Base-by-base conservation (phyloP, 2,329 filamentous ascomycete species). In the Dryadomyces quercus-mongolicae region DNA sequence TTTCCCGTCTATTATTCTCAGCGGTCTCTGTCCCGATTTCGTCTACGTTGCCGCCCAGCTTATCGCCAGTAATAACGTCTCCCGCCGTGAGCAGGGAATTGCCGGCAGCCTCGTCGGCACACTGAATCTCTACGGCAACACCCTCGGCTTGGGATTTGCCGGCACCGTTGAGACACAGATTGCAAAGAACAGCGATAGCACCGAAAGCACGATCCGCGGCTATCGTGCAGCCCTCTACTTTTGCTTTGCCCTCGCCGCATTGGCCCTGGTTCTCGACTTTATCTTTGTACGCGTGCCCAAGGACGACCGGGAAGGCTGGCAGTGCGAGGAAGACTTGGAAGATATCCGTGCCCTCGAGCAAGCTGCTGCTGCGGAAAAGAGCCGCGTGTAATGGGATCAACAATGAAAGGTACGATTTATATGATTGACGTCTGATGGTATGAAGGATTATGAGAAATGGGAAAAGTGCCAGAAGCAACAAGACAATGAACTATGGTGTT, bases 51-150 rank as follows among this genome's bases (percentile, higher is more conserved):
- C 73, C 0, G 74, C 74, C 0, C 74, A 78, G 56, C 74, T 80
- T 5, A 76, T 79, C 53, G 73, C 75, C 0, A 78, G 75, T 53
- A 77, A 78, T 54, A 70, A 68, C 1, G 75, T 79, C 34, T 66
- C 61, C 2, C 65, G 68, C 2, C 66, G 69, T 5, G 68, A 80
- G 21, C 75, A 80, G 51, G 76, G 77, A 0, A 66, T 78, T 2
- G 76, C 75, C 0, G 73, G 70, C 0, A 73, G 69, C 15, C 62
- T 80, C 2, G 69, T 80, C 8, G 74, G 75, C 49, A 62, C 60
- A 10, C 57, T 68, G 0, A 66, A 66, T 38, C 56, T 67, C 3
- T 68, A 68, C 15, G 66, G 66, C 1, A 62, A 62, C 49, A 63
- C 62, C 18, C 53, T 67, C 0, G 66, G 67, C 0, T 61, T 68